These are phyloP conservation scores for Canavalia gladiata DNA, from an alignment of 306 rosid genomes.

Conservation along the genomic window DNA sequence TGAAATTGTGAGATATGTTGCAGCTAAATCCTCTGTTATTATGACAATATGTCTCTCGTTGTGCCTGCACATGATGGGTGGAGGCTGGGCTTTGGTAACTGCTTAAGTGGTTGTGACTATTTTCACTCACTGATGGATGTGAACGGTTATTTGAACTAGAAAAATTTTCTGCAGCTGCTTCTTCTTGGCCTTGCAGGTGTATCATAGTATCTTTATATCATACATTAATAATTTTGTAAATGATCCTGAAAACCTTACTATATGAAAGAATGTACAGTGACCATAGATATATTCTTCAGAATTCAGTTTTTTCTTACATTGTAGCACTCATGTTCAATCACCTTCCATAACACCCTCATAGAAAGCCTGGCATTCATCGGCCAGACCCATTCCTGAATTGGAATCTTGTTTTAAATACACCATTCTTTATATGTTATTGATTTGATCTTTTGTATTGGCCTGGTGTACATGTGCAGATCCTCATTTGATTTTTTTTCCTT, in stretches of 20 bases:
- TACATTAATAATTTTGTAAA: conserved; percentile 42
- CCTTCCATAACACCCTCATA: conserved; percentile 6
- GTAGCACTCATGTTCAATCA: conserved; percentile 1
- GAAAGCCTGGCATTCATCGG: conserved; percentile 18
- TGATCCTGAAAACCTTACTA: conserved; percentile 25
- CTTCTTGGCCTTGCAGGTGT: conserved; percentile 37
- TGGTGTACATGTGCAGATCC: not conserved
- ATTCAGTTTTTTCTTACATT: not conserved
- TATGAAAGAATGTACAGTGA: conserved; percentile 27
- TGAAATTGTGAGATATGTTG: conserved; percentile 70
- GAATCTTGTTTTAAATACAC: conserved; percentile 40
- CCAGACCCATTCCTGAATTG: conserved; percentile 16
- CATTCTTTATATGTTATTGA: conserved; percentile 1
- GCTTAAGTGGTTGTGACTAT: conserved; percentile 45
- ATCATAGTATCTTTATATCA: conserved; percentile 32
- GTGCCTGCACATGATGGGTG: conserved; percentile 66
- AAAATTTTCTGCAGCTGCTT: conserved; percentile 20
- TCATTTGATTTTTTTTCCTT: conserved; percentile 3
- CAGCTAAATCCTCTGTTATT: conserved; percentile 63
- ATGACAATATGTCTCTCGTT: conserved; percentile 66
- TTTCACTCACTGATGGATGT: conserved; percentile 29
- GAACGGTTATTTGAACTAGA: conserved; percentile 5
- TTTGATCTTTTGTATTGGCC: conserved; percentile 31
- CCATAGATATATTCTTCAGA: conserved; percentile 17
- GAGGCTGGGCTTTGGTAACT: conserved; percentile 62